phyloP scores from a whole-genome alignment of 371 early-diverging fungal genomes.

The Apophysomyces sp. region DNA sequence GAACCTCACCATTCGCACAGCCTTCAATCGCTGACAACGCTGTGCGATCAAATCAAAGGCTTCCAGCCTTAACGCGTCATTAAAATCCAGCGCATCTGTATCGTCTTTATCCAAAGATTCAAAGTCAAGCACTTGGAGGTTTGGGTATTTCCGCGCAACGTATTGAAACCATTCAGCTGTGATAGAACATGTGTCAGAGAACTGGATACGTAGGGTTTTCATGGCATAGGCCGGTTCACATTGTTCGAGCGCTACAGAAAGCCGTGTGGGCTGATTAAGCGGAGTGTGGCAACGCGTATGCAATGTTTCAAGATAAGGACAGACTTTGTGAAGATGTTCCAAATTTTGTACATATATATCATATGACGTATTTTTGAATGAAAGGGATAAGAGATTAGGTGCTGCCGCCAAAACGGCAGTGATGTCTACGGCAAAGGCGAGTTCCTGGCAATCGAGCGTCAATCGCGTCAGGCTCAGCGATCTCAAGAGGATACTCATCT shows the following conservation, averaged over 20 bases:
- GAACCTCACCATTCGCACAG: background rate
- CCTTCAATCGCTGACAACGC: background rate
- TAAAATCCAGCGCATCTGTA: background rate
- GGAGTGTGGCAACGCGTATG: background rate
- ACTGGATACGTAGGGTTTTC: background rate
- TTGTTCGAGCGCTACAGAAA: background rate
- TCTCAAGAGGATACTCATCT: background rate
- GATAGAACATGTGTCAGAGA: background rate
- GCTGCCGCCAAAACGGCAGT: constrained; percentile 20
- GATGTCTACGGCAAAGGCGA: constrained; percentile 30
- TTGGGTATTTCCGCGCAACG: background rate
- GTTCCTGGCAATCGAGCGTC: background rate
- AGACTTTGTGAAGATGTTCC: background rate
- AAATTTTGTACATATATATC: constrained; percentile 1
- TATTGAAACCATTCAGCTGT: background rate
- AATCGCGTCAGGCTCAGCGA: background rate
- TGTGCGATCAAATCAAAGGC: background rate
- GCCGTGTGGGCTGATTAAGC: background rate
- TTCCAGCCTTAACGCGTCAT: background rate
- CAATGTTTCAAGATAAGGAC: background rate
- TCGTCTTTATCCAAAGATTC: background rate
- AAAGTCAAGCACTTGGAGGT: background rate
- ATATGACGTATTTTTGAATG: constrained; percentile 1
- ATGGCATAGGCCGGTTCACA: background rate
- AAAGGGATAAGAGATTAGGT: background rate